Evolutionary conservation across 345 rosid species (phyloP).

Genomic region (Eutrema heterophyllum): DNA sequence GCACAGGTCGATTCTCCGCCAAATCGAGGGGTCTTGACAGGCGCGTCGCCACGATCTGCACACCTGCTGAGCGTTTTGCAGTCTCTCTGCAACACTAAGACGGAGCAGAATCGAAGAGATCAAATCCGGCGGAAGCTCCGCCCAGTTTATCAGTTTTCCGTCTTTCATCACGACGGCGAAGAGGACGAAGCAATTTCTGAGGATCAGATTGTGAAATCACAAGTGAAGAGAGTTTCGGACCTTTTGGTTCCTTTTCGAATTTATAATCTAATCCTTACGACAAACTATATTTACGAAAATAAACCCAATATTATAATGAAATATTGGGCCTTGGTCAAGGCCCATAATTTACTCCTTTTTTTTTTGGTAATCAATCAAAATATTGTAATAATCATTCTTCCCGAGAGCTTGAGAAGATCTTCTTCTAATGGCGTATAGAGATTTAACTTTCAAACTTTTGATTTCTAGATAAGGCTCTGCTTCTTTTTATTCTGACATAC

Average conservation of each 20-base stretch:
- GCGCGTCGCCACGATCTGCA: slow-evolving; percentile 48
- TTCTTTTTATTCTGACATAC: neutral
- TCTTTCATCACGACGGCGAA: neutral
- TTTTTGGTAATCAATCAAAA: no score
- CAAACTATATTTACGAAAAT: neutral
- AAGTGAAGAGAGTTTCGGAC: neutral
- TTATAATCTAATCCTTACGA: neutral
- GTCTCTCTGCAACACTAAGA: slow-evolving; percentile 32
- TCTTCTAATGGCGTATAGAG: neutral
- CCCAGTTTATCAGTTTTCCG: slow-evolving; percentile 30
- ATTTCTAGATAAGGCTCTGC: neutral
- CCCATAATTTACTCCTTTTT: neutral
- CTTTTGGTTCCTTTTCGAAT: neutral
- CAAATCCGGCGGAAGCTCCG: slow-evolving; percentile 50
- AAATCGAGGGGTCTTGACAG: slow-evolving; percentile 46
- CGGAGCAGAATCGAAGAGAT: slow-evolving; percentile 34
- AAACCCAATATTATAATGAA: neutral
- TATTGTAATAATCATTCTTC: neutral
- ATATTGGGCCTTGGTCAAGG: neutral
- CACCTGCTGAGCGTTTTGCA: slow-evolving; percentile 38
- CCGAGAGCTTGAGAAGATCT: neutral
- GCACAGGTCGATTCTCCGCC: slow-evolving; percentile 43
- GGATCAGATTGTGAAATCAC: neutral
- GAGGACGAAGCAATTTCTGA: neutral
- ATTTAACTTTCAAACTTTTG: neutral